These are phyloP conservation scores for Dictyostelium firmibasis DNA, from an alignment of 78 protist species.

Conservation along the genomic window DNA sequence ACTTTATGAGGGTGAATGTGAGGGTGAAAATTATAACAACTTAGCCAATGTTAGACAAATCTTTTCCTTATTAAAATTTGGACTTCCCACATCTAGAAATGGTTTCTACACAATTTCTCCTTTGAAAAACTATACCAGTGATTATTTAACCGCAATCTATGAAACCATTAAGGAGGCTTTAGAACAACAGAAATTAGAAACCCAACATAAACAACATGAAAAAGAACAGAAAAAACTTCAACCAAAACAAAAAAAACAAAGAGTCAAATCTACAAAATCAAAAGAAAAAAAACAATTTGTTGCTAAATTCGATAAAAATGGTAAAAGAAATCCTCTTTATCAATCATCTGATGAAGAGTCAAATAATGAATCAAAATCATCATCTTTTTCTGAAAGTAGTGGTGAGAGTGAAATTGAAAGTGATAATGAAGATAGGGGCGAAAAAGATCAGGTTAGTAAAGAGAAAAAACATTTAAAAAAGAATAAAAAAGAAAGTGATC, in stretches of 20 bases:
- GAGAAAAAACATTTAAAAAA: neutral
- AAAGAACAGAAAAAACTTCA: neutral
- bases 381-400: neutral
- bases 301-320: neutral
- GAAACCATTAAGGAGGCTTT: conserved; percentile 6
- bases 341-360: neutral
- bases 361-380: neutral
- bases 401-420: neutral
- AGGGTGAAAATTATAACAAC: neutral
- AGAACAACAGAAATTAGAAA: neutral
- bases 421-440: neutral
- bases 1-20: neutral
- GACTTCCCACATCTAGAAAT: neutral
- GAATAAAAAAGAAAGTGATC: neutral
- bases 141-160: conserved; percentile 17
- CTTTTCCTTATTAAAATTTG: neutral
- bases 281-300: neutral
- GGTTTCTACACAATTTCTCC: neutral
- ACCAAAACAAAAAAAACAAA: neutral
- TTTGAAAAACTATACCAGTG: neutral
- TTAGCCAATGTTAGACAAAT: neutral
- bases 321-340: neutral
- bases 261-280: neutral
- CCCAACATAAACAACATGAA: neutral
- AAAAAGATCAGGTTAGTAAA: neutral